phyloP scores from a whole-genome alignment of 352 stramenopile species.

The Phytophthora hibernalis region DNA sequence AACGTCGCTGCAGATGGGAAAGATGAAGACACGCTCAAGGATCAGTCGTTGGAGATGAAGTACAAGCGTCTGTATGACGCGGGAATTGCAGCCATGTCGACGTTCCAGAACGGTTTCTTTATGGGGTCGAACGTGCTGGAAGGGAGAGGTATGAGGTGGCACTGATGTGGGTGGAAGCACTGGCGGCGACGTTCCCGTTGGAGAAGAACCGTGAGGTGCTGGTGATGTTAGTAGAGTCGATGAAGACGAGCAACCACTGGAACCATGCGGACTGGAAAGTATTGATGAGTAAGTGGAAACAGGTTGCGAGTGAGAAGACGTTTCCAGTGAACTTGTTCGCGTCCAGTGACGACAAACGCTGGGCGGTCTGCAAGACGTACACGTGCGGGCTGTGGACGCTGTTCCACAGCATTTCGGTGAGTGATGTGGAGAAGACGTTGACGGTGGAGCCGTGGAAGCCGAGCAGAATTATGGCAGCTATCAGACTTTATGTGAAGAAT shows the following conservation, averaged over 20 bases:
- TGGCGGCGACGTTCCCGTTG: conserved; percentile 69
- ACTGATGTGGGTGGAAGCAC: conserved; percentile 67
- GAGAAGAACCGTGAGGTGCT: conserved; percentile 68
- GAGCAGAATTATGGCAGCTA: conserved; percentile 61
- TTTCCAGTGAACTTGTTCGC: conserved; percentile 73
- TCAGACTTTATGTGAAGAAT: conserved; percentile 76
- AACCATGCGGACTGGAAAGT: conserved; percentile 61
- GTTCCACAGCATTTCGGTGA: conserved; percentile 80
- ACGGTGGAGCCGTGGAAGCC: conserved; percentile 50
- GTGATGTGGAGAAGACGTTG: conserved; percentile 32
- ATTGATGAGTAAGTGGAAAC: conserved; percentile 75
- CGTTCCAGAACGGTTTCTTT: conserved; percentile 80
- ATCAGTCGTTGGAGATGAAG: conserved; percentile 68
- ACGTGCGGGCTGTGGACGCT: conserved; percentile 86
- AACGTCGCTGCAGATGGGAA: conserved; percentile 28
- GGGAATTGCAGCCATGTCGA: conserved; percentile 68
- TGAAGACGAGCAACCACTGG: conserved; percentile 59
- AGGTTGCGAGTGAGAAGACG: conserved; percentile 43
- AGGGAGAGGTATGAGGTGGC: conserved; percentile 70
- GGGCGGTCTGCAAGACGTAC: conserved; percentile 74
- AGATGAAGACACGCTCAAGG: conserved; percentile 33
- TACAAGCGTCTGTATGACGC: conserved; percentile 75
- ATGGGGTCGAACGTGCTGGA: conserved; percentile 67
- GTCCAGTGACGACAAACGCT: conserved; percentile 56
- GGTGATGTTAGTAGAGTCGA: conserved; percentile 41